These are phyloP conservation scores for Solanum aculeatissimum DNA, from an alignment of 305 asterid genomes.

Conservation along the genomic window DNA sequence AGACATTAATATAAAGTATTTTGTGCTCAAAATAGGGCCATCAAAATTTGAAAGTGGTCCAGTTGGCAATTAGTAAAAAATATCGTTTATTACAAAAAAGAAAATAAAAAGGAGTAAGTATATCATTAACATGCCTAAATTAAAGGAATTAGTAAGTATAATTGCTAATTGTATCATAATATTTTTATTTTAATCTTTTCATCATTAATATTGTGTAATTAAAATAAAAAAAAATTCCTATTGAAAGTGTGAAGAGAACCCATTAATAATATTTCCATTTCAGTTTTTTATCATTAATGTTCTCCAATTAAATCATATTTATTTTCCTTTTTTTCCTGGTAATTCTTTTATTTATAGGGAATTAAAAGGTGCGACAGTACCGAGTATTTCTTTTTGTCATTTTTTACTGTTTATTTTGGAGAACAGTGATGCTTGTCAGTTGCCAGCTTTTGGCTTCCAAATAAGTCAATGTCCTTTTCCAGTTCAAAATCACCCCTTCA, in stretches of 20 bases:
- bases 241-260: background rate
- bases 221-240: background rate
- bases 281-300: background rate
- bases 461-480: background rate
- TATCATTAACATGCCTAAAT: background rate
- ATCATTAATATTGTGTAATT: background rate
- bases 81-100: background rate
- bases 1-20: background rate
- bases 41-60: background rate
- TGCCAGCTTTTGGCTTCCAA: background rate
- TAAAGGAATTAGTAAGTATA: background rate
- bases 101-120: background rate
- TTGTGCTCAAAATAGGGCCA: background rate
- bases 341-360: background rate
- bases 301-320: background rate
- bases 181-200: background rate
- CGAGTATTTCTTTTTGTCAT: background rate
- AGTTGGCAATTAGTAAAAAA: background rate
- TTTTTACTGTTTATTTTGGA: background rate
- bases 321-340: background rate
- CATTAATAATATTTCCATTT: background rate
- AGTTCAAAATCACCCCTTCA: background rate
- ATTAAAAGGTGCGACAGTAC: background rate
- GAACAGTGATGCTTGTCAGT: background rate
- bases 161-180: background rate